Evolutionary conservation across 495 filamentous ascomycete species (phyloP).

Genomic region (Podospora pseudoanserina): DNA sequence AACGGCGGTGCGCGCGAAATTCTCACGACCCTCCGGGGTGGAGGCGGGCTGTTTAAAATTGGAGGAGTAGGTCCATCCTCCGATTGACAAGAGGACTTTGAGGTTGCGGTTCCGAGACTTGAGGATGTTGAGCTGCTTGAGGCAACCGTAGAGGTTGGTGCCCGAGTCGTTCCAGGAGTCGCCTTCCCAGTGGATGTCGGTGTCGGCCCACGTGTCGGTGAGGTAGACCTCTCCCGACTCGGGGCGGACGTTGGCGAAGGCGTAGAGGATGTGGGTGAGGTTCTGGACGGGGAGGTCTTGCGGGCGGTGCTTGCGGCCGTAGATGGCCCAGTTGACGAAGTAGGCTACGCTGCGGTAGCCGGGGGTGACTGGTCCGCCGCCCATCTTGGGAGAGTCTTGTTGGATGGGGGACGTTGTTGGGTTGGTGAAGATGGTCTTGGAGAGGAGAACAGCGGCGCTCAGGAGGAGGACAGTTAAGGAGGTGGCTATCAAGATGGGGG

Average conservation of each 20-base stretch:
- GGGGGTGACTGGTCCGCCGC: constrained; percentile 34
- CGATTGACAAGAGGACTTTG: constrained; percentile 89
- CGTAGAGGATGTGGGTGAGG: constrained; percentile 83
- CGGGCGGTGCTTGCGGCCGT: constrained; percentile 79
- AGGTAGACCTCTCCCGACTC: constrained; percentile 65
- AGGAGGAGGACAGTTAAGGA: background rate
- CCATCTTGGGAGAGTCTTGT: constrained; percentile 37
- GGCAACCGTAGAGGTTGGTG: constrained; percentile 81
- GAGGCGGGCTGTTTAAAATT: constrained; percentile 78
- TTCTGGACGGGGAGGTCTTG: constrained; percentile 84
- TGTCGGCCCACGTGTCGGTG: constrained; percentile 82
- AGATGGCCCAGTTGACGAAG: constrained; percentile 94
- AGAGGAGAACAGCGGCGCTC: background rate
- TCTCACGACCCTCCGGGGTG: constrained; percentile 56
- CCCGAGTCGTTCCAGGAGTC: constrained; percentile 70
- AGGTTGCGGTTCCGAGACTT: constrained; percentile 86
- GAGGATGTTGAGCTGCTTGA: constrained; percentile 89
- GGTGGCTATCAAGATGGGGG: background rate
- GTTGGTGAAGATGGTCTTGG: background rate
- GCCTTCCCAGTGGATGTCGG: constrained; percentile 81
- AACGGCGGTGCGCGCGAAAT: constrained; percentile 66
- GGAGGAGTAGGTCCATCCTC: constrained; percentile 91
- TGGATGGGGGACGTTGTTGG: background rate
- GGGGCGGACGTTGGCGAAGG: constrained; percentile 64
- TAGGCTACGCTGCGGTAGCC: constrained; percentile 73